These are phyloP conservation scores for Creolimax fragrantissima DNA, from an alignment of 78 protist genomes.

Conservation along the genomic window DNA sequence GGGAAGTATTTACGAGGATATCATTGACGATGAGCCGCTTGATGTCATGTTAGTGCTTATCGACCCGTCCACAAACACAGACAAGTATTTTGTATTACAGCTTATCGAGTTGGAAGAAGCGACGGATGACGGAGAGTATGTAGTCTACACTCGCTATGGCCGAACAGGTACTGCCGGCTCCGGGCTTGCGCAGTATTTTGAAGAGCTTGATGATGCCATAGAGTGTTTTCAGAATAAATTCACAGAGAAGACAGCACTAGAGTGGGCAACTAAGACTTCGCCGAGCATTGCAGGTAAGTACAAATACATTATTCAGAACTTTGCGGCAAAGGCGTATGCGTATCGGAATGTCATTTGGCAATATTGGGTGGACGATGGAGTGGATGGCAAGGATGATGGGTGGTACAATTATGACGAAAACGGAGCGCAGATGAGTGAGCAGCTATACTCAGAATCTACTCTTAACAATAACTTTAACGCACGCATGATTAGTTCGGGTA, in stretches of 20 bases:
- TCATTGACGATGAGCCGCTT: neutral
- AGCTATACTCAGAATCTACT: neutral
- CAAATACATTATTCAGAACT: neutral
- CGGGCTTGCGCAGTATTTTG: neutral
- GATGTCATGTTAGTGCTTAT: neutral
- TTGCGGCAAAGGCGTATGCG: neutral
- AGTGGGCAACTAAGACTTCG: neutral
- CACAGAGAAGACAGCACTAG: neutral
- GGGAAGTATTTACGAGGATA: neutral
- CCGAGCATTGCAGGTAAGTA: neutral
- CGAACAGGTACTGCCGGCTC: neutral
- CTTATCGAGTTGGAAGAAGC: neutral
- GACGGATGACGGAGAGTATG: neutral
- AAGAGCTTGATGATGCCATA: neutral
- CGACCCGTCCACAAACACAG: neutral
- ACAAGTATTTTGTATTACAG: constrained; percentile 37
- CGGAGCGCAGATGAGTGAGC: neutral
- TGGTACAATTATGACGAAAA: neutral
- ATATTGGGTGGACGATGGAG: neutral
- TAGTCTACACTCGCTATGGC: neutral
- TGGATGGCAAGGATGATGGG: neutral
- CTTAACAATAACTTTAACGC: neutral
- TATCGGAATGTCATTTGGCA: neutral
- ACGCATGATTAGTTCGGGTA: neutral
- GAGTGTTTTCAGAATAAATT: neutral